phyloP scores from a whole-genome alignment of 2,329 filamentous ascomycete genomes.

The Aspergillaceae sp. region DNA sequence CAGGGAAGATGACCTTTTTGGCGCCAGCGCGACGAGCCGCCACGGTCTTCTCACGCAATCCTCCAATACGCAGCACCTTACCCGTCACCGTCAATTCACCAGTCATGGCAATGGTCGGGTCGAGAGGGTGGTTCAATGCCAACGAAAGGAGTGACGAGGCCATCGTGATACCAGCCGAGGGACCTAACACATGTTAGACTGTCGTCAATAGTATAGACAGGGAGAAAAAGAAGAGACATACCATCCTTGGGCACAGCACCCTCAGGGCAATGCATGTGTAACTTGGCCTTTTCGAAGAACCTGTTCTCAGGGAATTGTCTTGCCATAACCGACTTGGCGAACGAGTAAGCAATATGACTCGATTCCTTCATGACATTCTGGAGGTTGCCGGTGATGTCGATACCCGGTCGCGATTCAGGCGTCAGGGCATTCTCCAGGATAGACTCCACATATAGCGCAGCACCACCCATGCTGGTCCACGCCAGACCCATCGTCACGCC shows the following conservation, averaged over 20 bases:
- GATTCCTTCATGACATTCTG: slow-evolving; percentile 99
- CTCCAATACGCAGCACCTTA: slow-evolving; percentile 91
- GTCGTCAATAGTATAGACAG: not conserved
- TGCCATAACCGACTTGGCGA: slow-evolving; percentile 81
- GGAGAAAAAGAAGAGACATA: slow-evolving; percentile 16
- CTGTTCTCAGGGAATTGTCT: slow-evolving; percentile 78
- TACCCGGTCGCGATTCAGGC: slow-evolving; percentile 61
- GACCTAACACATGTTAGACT: slow-evolving; percentile 36
- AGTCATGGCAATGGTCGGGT: slow-evolving; percentile 92
- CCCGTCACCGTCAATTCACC: slow-evolving; percentile 94
- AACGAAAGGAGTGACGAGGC: slow-evolving; percentile 83
- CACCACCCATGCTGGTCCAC: slow-evolving; percentile 95
- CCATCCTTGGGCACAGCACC: slow-evolving; percentile 92
- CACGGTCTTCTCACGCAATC: slow-evolving; percentile 92
- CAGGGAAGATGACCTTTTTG: slow-evolving; percentile 87
- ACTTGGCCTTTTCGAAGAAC: slow-evolving; percentile 91
- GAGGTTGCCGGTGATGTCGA: slow-evolving; percentile 90
- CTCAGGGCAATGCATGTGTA: slow-evolving; percentile 94
- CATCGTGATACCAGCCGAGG: slow-evolving; percentile 95
- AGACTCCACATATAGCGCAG: slow-evolving; percentile 93
- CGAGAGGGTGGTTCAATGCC: slow-evolving; percentile 66
- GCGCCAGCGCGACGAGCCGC: slow-evolving; percentile 87
- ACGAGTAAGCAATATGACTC: slow-evolving; percentile 88
- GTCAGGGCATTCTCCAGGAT: slow-evolving; percentile 80
- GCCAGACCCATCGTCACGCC: slow-evolving; percentile 97